Evolutionary conservation across 768 basidiomycete genomes (phyloP).

Genomic region (Mycena rebaudengoi): DNA sequence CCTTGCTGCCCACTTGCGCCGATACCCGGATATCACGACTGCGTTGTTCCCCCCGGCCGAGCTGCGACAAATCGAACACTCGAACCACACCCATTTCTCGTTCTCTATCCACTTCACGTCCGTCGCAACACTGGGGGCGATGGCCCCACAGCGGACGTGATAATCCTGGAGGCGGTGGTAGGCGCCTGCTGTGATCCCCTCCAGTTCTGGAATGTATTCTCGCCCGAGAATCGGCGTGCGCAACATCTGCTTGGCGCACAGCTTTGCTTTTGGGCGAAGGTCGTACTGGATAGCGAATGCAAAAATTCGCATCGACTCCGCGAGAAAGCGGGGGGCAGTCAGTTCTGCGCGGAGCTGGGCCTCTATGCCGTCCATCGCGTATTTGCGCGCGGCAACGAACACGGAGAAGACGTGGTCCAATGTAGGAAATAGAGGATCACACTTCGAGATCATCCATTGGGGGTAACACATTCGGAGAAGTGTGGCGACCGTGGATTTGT

Average conservation of each 20-base stretch:
- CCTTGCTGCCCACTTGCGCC: constrained; percentile 20
- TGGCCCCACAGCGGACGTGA: constrained; percentile 36
- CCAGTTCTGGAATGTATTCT: constrained; percentile 40
- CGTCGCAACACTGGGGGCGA: constrained; percentile 20
- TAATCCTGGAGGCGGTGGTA: constrained; percentile 41
- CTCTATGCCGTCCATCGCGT: constrained; percentile 34
- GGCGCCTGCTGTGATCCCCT: constrained; percentile 37
- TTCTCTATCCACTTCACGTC: constrained; percentile 28
- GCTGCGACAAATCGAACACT: constrained; percentile 26
- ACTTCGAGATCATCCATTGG: constrained; percentile 7
- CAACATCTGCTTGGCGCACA: constrained; percentile 31
- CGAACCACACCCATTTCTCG: constrained; percentile 26
- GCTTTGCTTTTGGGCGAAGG: constrained; percentile 18
- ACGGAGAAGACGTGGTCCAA: constrained; percentile 21
- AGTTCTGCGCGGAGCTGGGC: constrained; percentile 20
- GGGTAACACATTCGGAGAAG: constrained; percentile 18
- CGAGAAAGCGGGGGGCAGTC: constrained; percentile 22
- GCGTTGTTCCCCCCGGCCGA: not conserved
- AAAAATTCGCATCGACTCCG: constrained; percentile 29
- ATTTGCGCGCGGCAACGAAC: constrained; percentile 29
- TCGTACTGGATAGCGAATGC: constrained; percentile 27
- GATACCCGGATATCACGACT: constrained; percentile 22
- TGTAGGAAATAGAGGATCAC: not conserved
- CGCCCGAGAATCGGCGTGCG: constrained; percentile 23
- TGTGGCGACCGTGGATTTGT: not conserved